These are phyloP conservation scores for Colletotrichum chrysophilum DNA, from an alignment of 2,329 filamentous ascomycete species.

Conservation along the genomic window DNA sequence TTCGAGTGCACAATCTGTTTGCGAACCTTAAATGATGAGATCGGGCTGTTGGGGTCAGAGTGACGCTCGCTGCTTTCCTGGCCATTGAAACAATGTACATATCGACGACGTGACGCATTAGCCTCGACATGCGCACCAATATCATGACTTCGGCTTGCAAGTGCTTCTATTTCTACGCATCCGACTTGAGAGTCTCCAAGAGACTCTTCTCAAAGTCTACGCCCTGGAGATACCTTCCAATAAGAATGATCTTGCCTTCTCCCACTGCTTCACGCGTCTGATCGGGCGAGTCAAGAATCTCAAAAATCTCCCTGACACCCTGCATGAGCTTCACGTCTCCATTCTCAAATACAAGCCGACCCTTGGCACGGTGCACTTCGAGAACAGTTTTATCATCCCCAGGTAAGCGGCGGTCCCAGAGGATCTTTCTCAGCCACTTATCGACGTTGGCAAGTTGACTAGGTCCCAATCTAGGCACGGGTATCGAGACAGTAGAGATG, in stretches of 20 bases:
- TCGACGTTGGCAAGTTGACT: conserved; percentile 71
- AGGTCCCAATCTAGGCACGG: conserved; percentile 63
- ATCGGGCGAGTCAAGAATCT: conserved; percentile 73
- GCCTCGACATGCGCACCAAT: neutral
- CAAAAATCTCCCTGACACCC: conserved; percentile 92
- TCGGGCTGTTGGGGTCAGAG: neutral
- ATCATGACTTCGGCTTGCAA: neutral
- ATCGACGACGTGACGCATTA: neutral
- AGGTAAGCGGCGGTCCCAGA: conserved; percentile 80
- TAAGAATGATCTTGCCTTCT: conserved; percentile 67
- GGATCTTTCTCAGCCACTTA: conserved; percentile 78
- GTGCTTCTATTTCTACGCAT: neutral
- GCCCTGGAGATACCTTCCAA: conserved; percentile 61
- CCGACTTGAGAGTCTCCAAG: neutral
- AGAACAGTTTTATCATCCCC: conserved; percentile 51
- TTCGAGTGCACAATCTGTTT: neutral
- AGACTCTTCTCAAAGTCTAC: conserved; percentile 57
- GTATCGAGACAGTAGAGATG: conserved; percentile 82
- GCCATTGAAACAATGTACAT: neutral
- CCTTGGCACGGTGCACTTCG: conserved; percentile 90
- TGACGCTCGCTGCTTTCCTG: neutral
- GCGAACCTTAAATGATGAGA: neutral
- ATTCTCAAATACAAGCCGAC: conserved; percentile 69
- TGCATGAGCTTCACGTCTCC: conserved; percentile 81
- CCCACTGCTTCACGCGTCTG: conserved; percentile 29